Evolutionary conservation across 2,329 filamentous ascomycete species (phyloP).

Genomic region (Epichloe sp.): DNA sequence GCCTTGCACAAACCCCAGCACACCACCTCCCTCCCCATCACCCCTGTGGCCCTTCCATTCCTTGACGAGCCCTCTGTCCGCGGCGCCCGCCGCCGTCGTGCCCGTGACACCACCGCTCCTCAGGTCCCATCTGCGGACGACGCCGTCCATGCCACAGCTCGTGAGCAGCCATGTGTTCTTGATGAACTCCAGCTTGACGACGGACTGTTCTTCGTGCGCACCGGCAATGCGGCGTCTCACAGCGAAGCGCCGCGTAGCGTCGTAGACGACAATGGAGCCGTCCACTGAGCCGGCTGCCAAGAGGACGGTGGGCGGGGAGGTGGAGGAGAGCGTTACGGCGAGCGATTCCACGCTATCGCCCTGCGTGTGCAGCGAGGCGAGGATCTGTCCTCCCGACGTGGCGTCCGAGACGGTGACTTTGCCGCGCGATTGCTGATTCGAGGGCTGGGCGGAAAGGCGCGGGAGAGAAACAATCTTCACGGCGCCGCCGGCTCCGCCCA

Average conservation of each 20-base stretch:
- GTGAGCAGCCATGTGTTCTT: slow-evolving; percentile 59
- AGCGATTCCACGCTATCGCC: slow-evolving; percentile 64
- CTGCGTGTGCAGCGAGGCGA: slow-evolving; percentile 74
- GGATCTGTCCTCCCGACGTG: slow-evolving; percentile 43
- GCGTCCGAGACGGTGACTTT: slow-evolving; percentile 22
- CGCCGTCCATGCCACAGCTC: slow-evolving; percentile 83
- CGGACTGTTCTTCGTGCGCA: slow-evolving; percentile 76
- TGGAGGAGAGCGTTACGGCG: slow-evolving; percentile 35
- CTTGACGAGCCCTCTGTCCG: slow-evolving; percentile 53
- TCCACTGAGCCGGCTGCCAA: slow-evolving; percentile 57
- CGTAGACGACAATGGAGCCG: slow-evolving; percentile 73
- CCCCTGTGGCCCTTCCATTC: slow-evolving; percentile 89
- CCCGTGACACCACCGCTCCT: slow-evolving; percentile 29
- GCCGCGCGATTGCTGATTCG: slow-evolving; percentile 11
- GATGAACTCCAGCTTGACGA: slow-evolving; percentile 89
- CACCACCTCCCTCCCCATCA: slow-evolving; percentile 73
- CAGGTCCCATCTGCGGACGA: slow-evolving; percentile 77
- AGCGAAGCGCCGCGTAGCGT: slow-evolving; percentile 74
- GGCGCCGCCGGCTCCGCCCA: slow-evolving; percentile 76
- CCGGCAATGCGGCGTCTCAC: slow-evolving; percentile 70
- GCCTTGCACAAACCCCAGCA: slow-evolving; percentile 82
- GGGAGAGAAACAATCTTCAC: slow-evolving; percentile 80
- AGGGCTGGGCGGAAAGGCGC: slow-evolving; percentile 30
- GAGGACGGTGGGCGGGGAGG: slow-evolving; percentile 36
- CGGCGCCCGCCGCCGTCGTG: slow-evolving; percentile 20